Evolutionary conservation across 441 rosid species (phyloP).

Genomic region (Euphorbia celastroides): DNA sequence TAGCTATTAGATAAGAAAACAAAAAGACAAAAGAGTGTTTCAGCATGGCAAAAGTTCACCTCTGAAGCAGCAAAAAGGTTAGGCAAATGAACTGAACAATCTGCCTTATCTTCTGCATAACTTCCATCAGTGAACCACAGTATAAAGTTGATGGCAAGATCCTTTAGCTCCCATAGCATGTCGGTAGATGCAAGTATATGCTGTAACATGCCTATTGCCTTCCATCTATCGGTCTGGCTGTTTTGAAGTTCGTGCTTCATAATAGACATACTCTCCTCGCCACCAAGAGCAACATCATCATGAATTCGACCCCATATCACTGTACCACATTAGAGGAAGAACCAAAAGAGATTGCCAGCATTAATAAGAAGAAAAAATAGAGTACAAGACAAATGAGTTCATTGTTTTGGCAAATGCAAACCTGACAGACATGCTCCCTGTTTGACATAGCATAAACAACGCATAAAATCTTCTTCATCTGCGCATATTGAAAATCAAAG

Average conservation of each 20-base stretch:
- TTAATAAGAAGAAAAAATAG: not conserved
- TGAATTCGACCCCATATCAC: constrained; percentile 69
- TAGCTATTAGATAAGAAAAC: constrained; percentile 15
- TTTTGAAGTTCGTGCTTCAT: constrained; percentile 48
- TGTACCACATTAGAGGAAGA: constrained; percentile 26
- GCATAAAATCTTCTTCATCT: constrained; percentile 47
- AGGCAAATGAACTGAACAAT: constrained; percentile 50
- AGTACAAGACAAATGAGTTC: not conserved
- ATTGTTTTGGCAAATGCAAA: constrained; percentile 18
- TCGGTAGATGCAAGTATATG: constrained; percentile 44
- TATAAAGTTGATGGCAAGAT: constrained; percentile 57
- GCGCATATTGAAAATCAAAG: constrained; percentile 15
- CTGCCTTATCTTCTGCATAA: constrained; percentile 32
- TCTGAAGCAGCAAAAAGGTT: constrained; percentile 57
- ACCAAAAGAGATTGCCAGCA: constrained; percentile 8
- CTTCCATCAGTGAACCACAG: constrained; percentile 46
- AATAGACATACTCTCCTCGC: constrained; percentile 33
- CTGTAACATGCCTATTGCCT: constrained; percentile 69
- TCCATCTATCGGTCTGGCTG: constrained; percentile 61
- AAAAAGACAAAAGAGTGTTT: constrained; percentile 5
- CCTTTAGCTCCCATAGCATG: constrained; percentile 67
- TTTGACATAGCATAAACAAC: constrained; percentile 39
- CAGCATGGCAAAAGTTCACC: constrained; percentile 35
- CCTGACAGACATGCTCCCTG: constrained; percentile 81
- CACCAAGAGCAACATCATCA: constrained; percentile 42